Evolutionary conservation across 2,329 filamentous ascomycete species (phyloP), one percentile per base, ranked within the genome.

Genomic region (Xylariaceae sp.): DNA sequence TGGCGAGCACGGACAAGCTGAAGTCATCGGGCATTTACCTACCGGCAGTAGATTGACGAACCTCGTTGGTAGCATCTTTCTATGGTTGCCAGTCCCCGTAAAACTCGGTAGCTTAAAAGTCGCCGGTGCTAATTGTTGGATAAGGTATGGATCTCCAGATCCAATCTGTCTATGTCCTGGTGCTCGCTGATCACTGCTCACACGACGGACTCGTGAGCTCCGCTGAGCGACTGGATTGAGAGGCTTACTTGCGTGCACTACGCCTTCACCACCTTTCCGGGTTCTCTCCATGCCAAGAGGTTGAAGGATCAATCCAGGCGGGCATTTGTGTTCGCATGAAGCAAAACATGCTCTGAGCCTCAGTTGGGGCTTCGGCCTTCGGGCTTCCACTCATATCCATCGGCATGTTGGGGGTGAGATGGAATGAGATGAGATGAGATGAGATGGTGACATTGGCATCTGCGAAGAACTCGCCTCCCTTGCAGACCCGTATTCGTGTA

Each of bases 91-190:
- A 40, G 35, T 31, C 48, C 34, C 39, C 45, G 47, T 52, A 46
- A 44, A 45, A 3, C 34, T 12, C 40, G 11, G 35, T 53, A 50
- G 53, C 40, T 49, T 55, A 27, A 31, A 9, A 41, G 50, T 45
- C 49, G 34, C 31, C 31, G 12, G 34, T n/a, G 30, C 40, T 43
- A 9, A 26, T 34, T 37, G 39, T 35, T 40, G 39, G 39, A 37
- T 37, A 9, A 37, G 8, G 19, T 19, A 19, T 19, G 19, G 19
- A 19, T 19, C 19, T 19, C 19, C 5, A 35, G 43, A 30, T 43
- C 29, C 47, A 35, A 31, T 40, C 40, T n/a, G 19, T 19, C 19
- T 40, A n/a, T 26, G n/a, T 19, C n/a, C 3, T 19, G 3, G 26
- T 26, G 12, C 19, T 19, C 19, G 19, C 19, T 19, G 19, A 19